A percentile compares a stretch with the other conserved stretches of the same genome.
Evolutionary conservation across 768 basidiomycete species (phyloP).

Genomic region (Exidia glandulosa): DNA sequence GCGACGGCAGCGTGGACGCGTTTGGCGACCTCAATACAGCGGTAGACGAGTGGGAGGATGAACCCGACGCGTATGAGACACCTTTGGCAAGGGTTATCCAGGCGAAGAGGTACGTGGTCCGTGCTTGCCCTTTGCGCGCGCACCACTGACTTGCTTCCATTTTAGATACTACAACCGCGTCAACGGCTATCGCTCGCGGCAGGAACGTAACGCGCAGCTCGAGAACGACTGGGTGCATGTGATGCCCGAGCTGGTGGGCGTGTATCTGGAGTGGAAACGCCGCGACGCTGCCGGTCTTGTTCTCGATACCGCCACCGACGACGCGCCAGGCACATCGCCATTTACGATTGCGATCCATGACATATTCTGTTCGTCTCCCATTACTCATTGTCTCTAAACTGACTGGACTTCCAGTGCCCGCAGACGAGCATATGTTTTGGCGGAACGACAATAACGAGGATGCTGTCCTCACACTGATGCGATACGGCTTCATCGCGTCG

Average conservation of each 20-base stretch:
- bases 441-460: not conserved
- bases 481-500: not conserved
- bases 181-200: not conserved
- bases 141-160: not conserved
- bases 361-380: not conserved
- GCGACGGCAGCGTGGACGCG: not conserved
- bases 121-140: not conserved
- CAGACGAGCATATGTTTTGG: not conserved
- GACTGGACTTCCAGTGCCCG: not conserved
- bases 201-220: not conserved
- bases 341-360: not conserved
- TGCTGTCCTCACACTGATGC: not conserved
- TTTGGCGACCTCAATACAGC: not conserved
- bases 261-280: not conserved
- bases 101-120: not conserved
- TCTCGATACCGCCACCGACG: not conserved
- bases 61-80: not conserved
- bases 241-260: not conserved
- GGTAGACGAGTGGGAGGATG: not conserved
- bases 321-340: not conserved
- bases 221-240: not conserved
- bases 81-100: not conserved
- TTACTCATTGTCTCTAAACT: not conserved
- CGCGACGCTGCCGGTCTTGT: not conserved
- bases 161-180: not conserved